phyloP scores from a whole-genome alignment of 768 basidiomycete species.

The Serendipita sp. region DNA sequence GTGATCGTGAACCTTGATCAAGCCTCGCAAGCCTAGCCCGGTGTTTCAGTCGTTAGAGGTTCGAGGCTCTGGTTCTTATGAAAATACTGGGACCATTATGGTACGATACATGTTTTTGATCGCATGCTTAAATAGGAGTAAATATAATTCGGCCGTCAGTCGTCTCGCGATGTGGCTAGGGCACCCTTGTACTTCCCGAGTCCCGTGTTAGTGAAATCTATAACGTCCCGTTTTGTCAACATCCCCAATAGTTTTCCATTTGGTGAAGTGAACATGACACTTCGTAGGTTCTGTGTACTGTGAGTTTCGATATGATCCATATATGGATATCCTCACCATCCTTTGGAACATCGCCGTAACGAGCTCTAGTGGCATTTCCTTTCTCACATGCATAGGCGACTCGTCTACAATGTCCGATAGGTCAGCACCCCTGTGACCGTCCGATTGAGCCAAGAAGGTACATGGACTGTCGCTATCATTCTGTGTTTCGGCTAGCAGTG shows the following conservation, averaged over 20 bases:
- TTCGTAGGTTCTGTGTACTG: conserved; percentile 40
- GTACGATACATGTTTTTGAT: too few relatives aligned
- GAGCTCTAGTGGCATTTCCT: conserved; percentile 53
- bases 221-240: conserved; percentile 54
- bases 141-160: too few relatives aligned
- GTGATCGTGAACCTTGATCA: not conserved
- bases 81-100: not conserved
- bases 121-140: too few relatives aligned
- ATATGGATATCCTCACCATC: conserved; percentile 27
- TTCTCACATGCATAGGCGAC: conserved; percentile 43
- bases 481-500: conserved; percentile 14
- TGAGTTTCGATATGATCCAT: not conserved
- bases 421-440: conserved; percentile 15
- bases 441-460: conserved; percentile 6
- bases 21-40: too few relatives aligned
- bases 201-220: conserved; percentile 15
- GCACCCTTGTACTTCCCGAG: not conserved
- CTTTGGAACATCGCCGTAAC: conserved; percentile 64
- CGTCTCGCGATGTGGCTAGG: not conserved
- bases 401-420: conserved; percentile 26
- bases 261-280: conserved; percentile 44
- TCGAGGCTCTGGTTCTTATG: conserved; percentile 11
- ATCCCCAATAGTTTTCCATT: conserved; percentile 44
- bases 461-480: conserved; percentile 13
- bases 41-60: too few relatives aligned